A percentile compares a stretch with the other conserved stretches of the same genome.
phyloP scores from a whole-genome alignment of 192 early-diverging fungal genomes.

The Physocladia obscura region DNA sequence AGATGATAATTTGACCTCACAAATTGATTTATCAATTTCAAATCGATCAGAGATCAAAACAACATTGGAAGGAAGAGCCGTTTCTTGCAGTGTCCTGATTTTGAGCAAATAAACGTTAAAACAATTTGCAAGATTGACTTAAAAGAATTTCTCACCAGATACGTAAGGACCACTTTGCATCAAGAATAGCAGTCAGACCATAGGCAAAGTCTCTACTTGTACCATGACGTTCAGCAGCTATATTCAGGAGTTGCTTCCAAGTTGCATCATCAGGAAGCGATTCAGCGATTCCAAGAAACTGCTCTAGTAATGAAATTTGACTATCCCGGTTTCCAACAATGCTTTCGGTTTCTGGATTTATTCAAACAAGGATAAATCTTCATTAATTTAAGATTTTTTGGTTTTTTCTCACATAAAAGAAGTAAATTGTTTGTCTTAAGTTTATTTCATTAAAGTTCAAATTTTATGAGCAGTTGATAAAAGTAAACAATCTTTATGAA shows the following conservation, averaged over 20 bases:
- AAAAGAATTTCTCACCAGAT: too few species aligned
- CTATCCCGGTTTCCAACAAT: not conserved
- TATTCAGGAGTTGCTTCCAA: not conserved
- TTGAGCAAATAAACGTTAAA: too few species aligned
- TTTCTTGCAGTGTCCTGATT: slow-evolving; percentile 5
- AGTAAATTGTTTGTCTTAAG: too few species aligned
- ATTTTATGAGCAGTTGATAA: too few species aligned
- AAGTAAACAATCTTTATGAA: too few species aligned
- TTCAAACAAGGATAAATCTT: too few species aligned
- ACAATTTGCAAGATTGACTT: too few species aligned
- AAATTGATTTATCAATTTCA: not conserved
- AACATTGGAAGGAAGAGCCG: not conserved
- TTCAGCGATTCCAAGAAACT: not conserved
- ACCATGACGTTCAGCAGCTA: not conserved
- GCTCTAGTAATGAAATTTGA: not conserved
- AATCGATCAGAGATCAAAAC: not conserved
- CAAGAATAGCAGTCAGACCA: not conserved
- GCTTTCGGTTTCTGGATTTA: too few species aligned
- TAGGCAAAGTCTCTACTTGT: not conserved
- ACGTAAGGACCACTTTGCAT: not conserved
- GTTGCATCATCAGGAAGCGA: not conserved
- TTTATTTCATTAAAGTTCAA: too few species aligned
- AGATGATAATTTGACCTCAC: not conserved
- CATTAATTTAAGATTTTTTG: too few species aligned
- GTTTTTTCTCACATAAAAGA: too few species aligned